phyloP scores from a whole-genome alignment of 2,329 filamentous ascomycete genomes.

The Monosporascus sp. region DNA sequence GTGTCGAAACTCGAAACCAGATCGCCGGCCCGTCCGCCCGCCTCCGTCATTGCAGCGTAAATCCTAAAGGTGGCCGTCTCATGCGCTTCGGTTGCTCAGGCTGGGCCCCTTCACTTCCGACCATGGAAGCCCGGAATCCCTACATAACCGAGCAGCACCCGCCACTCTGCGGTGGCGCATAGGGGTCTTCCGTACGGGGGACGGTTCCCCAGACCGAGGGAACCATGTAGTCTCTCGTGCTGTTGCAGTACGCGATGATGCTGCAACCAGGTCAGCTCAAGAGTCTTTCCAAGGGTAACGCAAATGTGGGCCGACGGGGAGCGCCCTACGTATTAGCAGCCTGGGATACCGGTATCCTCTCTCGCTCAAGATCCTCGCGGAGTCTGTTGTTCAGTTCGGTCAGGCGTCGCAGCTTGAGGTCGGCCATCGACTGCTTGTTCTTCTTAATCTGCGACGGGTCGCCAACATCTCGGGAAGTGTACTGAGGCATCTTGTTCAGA shows the following conservation, averaged over 20 bases:
- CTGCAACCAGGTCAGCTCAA: slow-evolving; percentile 41
- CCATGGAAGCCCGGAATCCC: slow-evolving; percentile 14
- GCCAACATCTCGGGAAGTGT: slow-evolving; percentile 62
- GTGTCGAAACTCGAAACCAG: slow-evolving; percentile 8
- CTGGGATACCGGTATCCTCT: slow-evolving; percentile 92
- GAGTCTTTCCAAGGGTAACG: neutral
- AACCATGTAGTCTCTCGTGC: slow-evolving; percentile 98
- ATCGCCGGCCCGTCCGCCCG: slow-evolving; percentile 12
- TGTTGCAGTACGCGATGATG: slow-evolving; percentile 96
- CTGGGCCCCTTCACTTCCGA: neutral
- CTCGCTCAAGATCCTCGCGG: slow-evolving; percentile 91
- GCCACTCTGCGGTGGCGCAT: slow-evolving; percentile 87
- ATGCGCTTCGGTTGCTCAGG: slow-evolving; percentile 3
- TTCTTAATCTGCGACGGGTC: slow-evolving; percentile 70
- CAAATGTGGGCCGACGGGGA: neutral
- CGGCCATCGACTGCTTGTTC: slow-evolving; percentile 99
- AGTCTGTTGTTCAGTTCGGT: slow-evolving; percentile 95
- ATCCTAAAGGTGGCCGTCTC: slow-evolving; percentile 10
- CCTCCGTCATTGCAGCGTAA: slow-evolving; percentile 18
- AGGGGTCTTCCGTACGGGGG: slow-evolving; percentile 95
- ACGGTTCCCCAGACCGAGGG: slow-evolving; percentile 94
- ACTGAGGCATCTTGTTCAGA: slow-evolving; percentile 53
- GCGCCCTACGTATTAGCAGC: slow-evolving; percentile 72
- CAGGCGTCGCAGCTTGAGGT: slow-evolving; percentile 91
- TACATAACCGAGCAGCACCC: slow-evolving; percentile 97